phyloP scores from a whole-genome alignment of 73 alveolate species.

The Halteria grandinella region DNA sequence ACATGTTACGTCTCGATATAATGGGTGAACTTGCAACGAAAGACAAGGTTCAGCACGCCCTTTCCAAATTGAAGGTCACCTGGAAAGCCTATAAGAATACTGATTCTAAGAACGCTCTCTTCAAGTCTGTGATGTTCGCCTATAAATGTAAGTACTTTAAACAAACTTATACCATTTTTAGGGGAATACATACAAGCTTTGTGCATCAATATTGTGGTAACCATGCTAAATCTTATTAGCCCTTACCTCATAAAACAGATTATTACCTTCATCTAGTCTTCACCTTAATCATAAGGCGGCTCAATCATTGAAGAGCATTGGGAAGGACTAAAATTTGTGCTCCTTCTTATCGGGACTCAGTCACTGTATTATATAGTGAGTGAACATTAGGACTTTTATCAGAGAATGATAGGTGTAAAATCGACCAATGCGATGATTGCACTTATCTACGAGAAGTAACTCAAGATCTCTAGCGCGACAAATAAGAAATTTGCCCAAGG shows the following conservation, averaged over 20 bases:
- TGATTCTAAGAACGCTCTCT: slow-evolving; percentile 14
- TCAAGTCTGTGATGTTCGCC: slow-evolving; percentile 22
- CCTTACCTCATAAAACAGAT: slow-evolving; percentile 40
- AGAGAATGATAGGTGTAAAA: slow-evolving; percentile 75
- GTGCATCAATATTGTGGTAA: neutral
- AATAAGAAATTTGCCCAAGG: slow-evolving; percentile 73
- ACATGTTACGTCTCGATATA: too few species aligned
- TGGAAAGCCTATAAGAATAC: too few species aligned
- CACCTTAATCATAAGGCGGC: too few species aligned
- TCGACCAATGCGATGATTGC: slow-evolving; percentile 62
- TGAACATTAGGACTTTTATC: slow-evolving; percentile 63
- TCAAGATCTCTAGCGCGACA: slow-evolving; percentile 77
- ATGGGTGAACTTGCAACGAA: too few species aligned
- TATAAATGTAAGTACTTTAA: slow-evolving; percentile 9
- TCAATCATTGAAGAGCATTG: slow-evolving; percentile 11
- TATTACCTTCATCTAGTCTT: slow-evolving; percentile 11
- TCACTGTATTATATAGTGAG: neutral
- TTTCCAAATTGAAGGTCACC: too few species aligned
- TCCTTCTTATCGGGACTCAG: neutral
- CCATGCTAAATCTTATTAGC: too few species aligned
- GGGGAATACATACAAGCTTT: slow-evolving; percentile 12
- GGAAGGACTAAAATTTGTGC: slow-evolving; percentile 10
- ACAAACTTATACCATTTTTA: neutral
- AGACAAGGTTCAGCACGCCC: too few species aligned
- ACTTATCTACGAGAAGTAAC: slow-evolving; percentile 70